Percentiles rank a stretch among this genome's conserved stretches.
phyloP scores from a whole-genome alignment of 805 yeast species.

The Helenozyma rhizophorensis region DNA sequence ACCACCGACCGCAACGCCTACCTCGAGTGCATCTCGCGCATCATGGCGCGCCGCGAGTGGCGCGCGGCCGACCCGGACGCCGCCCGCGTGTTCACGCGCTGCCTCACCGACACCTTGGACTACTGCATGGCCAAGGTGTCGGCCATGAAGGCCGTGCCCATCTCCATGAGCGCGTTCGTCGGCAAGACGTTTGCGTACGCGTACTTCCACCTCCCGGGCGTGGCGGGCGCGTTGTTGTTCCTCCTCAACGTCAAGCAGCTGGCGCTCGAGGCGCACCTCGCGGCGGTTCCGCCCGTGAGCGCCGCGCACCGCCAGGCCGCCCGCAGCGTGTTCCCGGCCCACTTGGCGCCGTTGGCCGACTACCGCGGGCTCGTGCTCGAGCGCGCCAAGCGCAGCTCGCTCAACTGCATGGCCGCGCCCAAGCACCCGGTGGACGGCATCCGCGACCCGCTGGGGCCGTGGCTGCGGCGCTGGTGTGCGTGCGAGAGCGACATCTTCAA shows the following conservation, averaged over 20 bases:
- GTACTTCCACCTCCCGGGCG: constrained; percentile 50
- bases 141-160: constrained; percentile 46
- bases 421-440: constrained; percentile 45
- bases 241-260: constrained; percentile 51
- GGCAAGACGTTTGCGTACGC: constrained; percentile 70
- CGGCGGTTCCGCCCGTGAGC: constrained; percentile 1
- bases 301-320: constrained; percentile 5
- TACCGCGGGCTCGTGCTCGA: constrained; percentile 33
- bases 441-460: constrained; percentile 52
- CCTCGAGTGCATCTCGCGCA: constrained; percentile 50
- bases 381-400: constrained; percentile 20
- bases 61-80: constrained; percentile 20
- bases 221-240: constrained; percentile 55
- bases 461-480: constrained; percentile 61
- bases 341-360: constrained; percentile 26
- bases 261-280: constrained; percentile 28
- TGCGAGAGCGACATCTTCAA: constrained; percentile 55
- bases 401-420: constrained; percentile 39
- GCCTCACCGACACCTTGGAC: constrained; percentile 50
- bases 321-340: constrained; percentile 21
- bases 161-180: constrained; percentile 58
- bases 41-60: constrained; percentile 49
- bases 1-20: constrained; percentile 49
- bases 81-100: constrained; percentile 21
- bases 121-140: constrained; percentile 45